Evolutionary conservation across 192 early-diverging fungal species (phyloP).

Genomic region (Funneliformis geosporum): DNA sequence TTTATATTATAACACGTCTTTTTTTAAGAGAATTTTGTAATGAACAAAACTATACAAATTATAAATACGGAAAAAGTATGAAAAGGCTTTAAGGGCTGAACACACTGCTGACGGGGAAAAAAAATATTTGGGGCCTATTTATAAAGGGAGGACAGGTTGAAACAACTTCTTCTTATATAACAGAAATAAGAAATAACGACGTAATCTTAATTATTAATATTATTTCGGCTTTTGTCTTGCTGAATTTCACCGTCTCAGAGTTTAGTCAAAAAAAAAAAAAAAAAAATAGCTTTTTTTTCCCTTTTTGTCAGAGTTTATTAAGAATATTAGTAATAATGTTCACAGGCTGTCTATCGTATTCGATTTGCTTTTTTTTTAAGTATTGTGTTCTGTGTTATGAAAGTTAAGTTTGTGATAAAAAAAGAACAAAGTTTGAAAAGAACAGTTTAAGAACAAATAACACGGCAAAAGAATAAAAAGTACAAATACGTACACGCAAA

Average conservation of each 20-base stretch:
- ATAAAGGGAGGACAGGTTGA: background rate
- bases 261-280: too few relatives aligned
- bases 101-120: background rate
- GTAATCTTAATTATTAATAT: background rate
- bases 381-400: background rate
- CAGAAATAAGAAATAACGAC: background rate
- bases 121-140: background rate
- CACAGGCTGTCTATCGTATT: background rate
- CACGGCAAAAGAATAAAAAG: background rate
- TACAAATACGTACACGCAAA: background rate
- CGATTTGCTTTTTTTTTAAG: background rate
- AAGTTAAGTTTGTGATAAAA: background rate
- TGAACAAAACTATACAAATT: too few relatives aligned
- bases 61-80: background rate
- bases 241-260: too few relatives aligned
- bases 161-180: background rate
- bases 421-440: background rate
- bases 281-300: background rate
- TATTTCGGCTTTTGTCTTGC: background rate
- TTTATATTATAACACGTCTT: background rate
- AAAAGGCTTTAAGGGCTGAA: background rate
- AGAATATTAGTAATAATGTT: background rate
- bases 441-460: background rate
- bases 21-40: background rate
- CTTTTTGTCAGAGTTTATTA: background rate